Base-by-base conservation (phyloP, 2,329 filamentous ascomycete genomes). In the Neodidymelliopsis sp. region DNA sequence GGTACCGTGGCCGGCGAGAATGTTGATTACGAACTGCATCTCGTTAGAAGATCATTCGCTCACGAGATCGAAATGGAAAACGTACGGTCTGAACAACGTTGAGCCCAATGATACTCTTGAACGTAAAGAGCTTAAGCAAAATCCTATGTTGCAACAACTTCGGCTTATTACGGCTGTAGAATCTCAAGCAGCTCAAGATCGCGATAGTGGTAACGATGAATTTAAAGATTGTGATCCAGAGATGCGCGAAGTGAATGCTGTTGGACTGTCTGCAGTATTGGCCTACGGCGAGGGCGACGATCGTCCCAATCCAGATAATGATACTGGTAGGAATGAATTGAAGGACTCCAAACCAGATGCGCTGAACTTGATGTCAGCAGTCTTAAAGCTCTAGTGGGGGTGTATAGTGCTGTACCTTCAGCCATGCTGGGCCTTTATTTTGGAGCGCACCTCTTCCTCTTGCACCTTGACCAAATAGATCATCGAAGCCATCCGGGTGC, bases 61-160 rank as follows among this genome's bases (percentile, higher is more conserved):
- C n/a, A n/a, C n/a, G n/a, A n/a, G n/a, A n/a, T 24, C 6, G 9
- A 15, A 18, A 13, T 12, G n/a, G 4, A 18, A 6, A 15, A 46
- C 65, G 29, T 60, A 70, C 66, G 16, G 55, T 65, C 39, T 70
- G 67, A 3, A 68, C 23, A 8, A 55, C 57, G 16, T 66, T 70
- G 4, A 71, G 40, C 16, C 61, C 60, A 33, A 70, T 66, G 42
- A 70, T 64, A 5, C 66, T 59, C 33, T 70, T 70, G 54, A 71
- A 69, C 0, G 66, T 62, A 16, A 63, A 42, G 19, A 71, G 56
- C 53, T 71, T 70, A 6, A 67, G 49, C 7, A 69, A 31, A 3
- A 67, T 63, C 8, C 48, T 59, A 28, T 71, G 63, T 28, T 60
- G 56, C 6, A 34, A 37, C 7, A 71, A 38, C 24, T 60, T 46